Evolutionary conservation across 1,139 yeast species (phyloP).

Genomic region (Lizanozyma gosingica): DNA sequence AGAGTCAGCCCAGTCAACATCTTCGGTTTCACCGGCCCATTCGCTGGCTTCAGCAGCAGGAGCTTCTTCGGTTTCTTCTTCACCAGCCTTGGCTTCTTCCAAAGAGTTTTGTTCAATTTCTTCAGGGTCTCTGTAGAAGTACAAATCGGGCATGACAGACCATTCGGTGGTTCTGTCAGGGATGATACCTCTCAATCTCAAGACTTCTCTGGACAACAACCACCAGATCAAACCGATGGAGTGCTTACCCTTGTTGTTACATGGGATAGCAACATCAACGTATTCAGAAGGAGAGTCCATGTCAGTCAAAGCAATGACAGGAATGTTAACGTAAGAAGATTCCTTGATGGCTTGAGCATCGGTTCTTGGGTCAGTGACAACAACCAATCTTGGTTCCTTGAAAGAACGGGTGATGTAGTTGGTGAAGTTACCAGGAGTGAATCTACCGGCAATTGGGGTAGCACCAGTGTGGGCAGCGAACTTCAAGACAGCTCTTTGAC

Average conservation of each 20-base stretch:
- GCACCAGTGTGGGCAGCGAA: constrained; percentile 99
- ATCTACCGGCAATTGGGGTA: constrained; percentile 99
- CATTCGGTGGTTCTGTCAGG: constrained; percentile 97
- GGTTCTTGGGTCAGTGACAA: constrained; percentile 99
- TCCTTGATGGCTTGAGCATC: constrained; percentile 99
- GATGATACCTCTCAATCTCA: constrained; percentile 97
- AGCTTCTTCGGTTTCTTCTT: constrained; percentile 40
- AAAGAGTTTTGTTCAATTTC: constrained; percentile 86
- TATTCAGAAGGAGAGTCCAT: constrained; percentile 98
- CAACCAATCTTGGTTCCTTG: constrained; percentile 99
- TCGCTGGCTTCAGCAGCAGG: constrained; percentile 47
- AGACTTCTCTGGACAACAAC: constrained; percentile 98
- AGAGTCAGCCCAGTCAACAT: constrained; percentile 55
- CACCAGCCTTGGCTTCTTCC: constrained; percentile 53
- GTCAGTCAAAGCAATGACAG: constrained; percentile 98
- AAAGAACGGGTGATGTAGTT: constrained; percentile 99
- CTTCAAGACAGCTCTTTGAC: constrained; percentile 99
- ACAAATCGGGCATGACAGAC: constrained; percentile 99
- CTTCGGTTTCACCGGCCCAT: constrained; percentile 53
- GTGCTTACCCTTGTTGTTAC: constrained; percentile 99
- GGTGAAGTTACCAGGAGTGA: constrained; percentile 99
- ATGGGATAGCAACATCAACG: constrained; percentile 99
- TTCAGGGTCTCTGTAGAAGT: constrained; percentile 99
- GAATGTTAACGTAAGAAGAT: constrained; percentile 99
- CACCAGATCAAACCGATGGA: constrained; percentile 99